These are phyloP conservation scores for Epichloe bromicola DNA, from an alignment of 2,329 filamentous ascomycete genomes.

Conservation along the genomic window DNA sequence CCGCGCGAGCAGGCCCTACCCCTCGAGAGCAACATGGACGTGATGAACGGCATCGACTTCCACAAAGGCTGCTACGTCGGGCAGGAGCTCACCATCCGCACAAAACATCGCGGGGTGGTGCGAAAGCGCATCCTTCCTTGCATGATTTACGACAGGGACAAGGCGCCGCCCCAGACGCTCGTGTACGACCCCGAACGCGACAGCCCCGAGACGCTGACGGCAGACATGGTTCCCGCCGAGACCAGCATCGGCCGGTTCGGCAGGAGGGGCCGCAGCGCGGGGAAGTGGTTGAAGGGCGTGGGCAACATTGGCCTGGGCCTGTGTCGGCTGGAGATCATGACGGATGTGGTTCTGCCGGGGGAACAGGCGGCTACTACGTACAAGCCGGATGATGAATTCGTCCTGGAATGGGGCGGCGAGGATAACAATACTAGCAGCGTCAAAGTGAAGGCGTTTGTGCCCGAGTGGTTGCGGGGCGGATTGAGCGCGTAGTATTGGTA, in stretches of 20 bases:
- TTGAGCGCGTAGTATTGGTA: constrained; percentile 12
- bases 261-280: constrained; percentile 56
- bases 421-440: constrained; percentile 22
- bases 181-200: constrained; percentile 30
- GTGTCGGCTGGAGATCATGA: constrained; percentile 86
- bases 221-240: constrained; percentile 28
- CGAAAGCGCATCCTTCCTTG: constrained; percentile 81
- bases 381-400: constrained; percentile 48
- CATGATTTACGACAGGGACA: constrained; percentile 47
- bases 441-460: constrained; percentile 70
- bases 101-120: constrained; percentile 86
- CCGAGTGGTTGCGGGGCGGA: constrained; percentile 51
- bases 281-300: constrained; percentile 66
- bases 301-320: constrained; percentile 81
- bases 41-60: constrained; percentile 78
- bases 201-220: constrained; percentile 15
- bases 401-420: constrained; percentile 38
- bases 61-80: constrained; percentile 95
- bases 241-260: constrained; percentile 37
- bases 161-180: constrained; percentile 25
- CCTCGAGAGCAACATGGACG: constrained; percentile 80
- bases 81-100: constrained; percentile 92
- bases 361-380: constrained; percentile 52
- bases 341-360: constrained; percentile 59
- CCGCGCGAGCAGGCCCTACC: constrained; percentile 59